Evolutionary conservation across 768 basidiomycete genomes (phyloP).

Genomic region (Sarcomyxa edulis): DNA sequence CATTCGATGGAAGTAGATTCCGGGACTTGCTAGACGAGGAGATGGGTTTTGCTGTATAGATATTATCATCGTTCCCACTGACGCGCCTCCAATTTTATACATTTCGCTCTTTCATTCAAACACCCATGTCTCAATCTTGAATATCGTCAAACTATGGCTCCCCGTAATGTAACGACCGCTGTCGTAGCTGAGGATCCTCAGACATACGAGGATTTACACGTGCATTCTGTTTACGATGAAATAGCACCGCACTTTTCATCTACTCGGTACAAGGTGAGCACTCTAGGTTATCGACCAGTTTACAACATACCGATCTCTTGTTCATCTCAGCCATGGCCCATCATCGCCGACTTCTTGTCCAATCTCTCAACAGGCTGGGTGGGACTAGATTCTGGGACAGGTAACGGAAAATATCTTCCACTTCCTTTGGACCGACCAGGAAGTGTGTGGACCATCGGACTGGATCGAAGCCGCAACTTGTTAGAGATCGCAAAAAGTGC

Average conservation of each 20-base stretch:
- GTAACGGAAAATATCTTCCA: conserved; percentile 96
- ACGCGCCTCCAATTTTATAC: background rate
- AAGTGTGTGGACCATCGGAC: conserved; percentile 68
- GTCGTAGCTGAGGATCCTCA: conserved; percentile 44
- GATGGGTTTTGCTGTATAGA: conserved; percentile 60
- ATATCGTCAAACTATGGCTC: conserved; percentile 18
- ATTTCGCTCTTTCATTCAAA: conserved; percentile 7
- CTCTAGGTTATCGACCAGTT: background rate
- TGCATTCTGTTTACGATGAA: conserved; percentile 79
- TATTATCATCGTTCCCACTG: conserved; percentile 1
- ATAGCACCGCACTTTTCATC: conserved; percentile 87
- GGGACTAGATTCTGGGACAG: conserved; percentile 92
- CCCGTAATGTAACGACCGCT: conserved; percentile 33
- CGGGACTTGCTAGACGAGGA: conserved; percentile 65
- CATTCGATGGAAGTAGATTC: conserved; percentile 65
- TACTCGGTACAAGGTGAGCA: conserved; percentile 78
- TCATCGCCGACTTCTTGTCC: conserved; percentile 71
- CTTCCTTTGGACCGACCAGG: conserved; percentile 58
- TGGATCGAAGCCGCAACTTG: conserved; percentile 79
- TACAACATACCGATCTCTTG: background rate
- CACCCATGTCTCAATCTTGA: conserved; percentile 9
- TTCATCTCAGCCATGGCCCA: conserved; percentile 75
- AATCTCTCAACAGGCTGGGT: conserved; percentile 72
- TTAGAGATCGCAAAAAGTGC: conserved; percentile 71
- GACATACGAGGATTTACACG: conserved; percentile 66